Evolutionary conservation across 1,139 yeast species (phyloP), one percentile per base, ranked within the genome.

Genomic region (Hemisphaericaspora lyxosophila): DNA sequence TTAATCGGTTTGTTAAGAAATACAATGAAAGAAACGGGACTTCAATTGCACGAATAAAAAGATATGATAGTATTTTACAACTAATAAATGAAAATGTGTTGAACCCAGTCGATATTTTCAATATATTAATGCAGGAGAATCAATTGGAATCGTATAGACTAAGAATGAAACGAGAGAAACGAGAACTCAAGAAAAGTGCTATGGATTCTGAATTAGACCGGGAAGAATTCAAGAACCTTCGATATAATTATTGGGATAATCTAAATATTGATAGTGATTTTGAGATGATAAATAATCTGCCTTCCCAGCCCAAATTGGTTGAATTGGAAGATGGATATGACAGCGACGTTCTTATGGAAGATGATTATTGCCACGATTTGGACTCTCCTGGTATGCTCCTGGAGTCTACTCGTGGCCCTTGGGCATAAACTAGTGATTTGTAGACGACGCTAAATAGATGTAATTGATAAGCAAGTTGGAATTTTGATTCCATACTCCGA

Each of bases 241-340:
- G 52, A 38, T 69, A 69, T 41, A 54, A 55, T 31, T 69, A 69
- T 46, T 69, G 74, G 73, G 73, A 67, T 39, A 55, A 52, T 5
- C 41, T 59, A n/a, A 45, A 50, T 3, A 41, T 55, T 11, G 60
- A 57, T 14, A 45, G 44, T 20, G 71, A 64, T 36, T 40, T 56
- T 13, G 67, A 64, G 14, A 63, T 65, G 68, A 40, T 46, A 15
- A 59, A 54, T 22, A 40, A 5, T 5, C n/a, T 17, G 15, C 15
- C 31, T 6, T 19, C 23, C 7, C n/a, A n/a, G 6, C 26, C 35
- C 7, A 48, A 40, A 18, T 7, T 35, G 18, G 29, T 30, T 12
- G 39, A 32, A 33, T 28, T 33, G 70, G 72, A 63, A 37, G 54
- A 50, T 8, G 45, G 54, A 7, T 39, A 51, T n/a, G 58, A 53